A percentile compares a stretch with the other conserved stretches of the same genome.
Conservation (phyloP, 1,284 basidiomycete genomes). For the Thelephora terrestris region DNA sequence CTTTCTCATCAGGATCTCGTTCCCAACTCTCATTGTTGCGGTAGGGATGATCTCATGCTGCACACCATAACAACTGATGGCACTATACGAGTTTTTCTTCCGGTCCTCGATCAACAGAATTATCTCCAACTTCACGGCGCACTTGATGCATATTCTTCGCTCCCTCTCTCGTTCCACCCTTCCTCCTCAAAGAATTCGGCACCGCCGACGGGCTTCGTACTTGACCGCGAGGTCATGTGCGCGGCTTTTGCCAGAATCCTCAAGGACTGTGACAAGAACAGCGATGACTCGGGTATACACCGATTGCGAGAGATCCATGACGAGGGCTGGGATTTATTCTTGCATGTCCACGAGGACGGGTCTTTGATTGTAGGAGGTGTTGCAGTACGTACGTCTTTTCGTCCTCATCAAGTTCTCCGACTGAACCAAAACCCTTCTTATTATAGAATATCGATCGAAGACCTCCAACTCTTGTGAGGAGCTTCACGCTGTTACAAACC, state of each 20-base stretch:
- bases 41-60: slow-evolving; percentile 64
- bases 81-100: slow-evolving; percentile 73
- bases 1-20: slow-evolving; percentile 6
- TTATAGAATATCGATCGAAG: slow-evolving; percentile 76
- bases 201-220: slow-evolving; percentile 47
- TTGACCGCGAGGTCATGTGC: slow-evolving; percentile 50
- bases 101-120: slow-evolving; percentile 79
- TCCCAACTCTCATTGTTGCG: slow-evolving; percentile 1
- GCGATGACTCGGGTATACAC: slow-evolving; percentile 35
- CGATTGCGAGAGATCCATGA: slow-evolving; percentile 49
- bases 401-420: neutral
- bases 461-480: slow-evolving; percentile 76
- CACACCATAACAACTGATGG: slow-evolving; percentile 72
- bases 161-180: slow-evolving; percentile 28
- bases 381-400: slow-evolving; percentile 39
- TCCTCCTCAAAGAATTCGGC: slow-evolving; percentile 20
- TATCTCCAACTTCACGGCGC: slow-evolving; percentile 78
- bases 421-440: neutral
- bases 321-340: slow-evolving; percentile 72
- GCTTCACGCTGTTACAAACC: slow-evolving; percentile 62
- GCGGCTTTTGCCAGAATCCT: slow-evolving; percentile 35
- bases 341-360: slow-evolving; percentile 64
- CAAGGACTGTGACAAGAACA: slow-evolving; percentile 16
- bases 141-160: slow-evolving; percentile 51
- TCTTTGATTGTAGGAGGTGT: slow-evolving; percentile 64